phyloP scores from a whole-genome alignment of 208 protist genomes.

The Leishmania arabica region DNA sequence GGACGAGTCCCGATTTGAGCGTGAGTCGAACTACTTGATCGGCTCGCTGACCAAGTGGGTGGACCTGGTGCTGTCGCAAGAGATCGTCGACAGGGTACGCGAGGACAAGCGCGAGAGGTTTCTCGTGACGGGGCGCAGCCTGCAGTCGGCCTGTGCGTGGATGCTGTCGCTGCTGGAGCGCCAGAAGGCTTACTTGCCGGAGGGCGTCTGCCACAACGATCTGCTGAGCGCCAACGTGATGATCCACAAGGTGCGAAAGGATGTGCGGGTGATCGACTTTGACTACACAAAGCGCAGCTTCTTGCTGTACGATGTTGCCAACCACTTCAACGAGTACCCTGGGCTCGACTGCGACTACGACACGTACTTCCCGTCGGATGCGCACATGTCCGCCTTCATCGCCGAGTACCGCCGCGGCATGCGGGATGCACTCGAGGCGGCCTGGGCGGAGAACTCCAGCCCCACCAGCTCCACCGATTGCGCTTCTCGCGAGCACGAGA shows the following conservation, averaged over 20 bases:
- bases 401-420: constrained; percentile 67
- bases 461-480: neutral
- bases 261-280: constrained; percentile 93
- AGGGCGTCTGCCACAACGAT: constrained; percentile 92
- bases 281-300: constrained; percentile 91
- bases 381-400: constrained; percentile 77
- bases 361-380: constrained; percentile 75
- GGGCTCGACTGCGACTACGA: constrained; percentile 90
- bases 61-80: constrained; percentile 51
- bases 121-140: constrained; percentile 27
- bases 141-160: constrained; percentile 48
- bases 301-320: constrained; percentile 89
- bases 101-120: constrained; percentile 57
- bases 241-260: constrained; percentile 49
- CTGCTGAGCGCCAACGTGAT: constrained; percentile 92
- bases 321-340: constrained; percentile 94
- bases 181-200: constrained; percentile 37
- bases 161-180: constrained; percentile 47
- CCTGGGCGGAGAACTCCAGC: constrained; percentile 10
- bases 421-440: constrained; percentile 47
- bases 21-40: constrained; percentile 81
- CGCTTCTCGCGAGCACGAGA: constrained; percentile 24
- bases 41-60: constrained; percentile 74
- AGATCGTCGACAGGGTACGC: constrained; percentile 60
- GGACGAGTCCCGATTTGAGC: constrained; percentile 54